These are phyloP conservation scores for Thymus mandschuricus DNA, from an alignment of 257 asterid genomes.

Conservation along the genomic window DNA sequence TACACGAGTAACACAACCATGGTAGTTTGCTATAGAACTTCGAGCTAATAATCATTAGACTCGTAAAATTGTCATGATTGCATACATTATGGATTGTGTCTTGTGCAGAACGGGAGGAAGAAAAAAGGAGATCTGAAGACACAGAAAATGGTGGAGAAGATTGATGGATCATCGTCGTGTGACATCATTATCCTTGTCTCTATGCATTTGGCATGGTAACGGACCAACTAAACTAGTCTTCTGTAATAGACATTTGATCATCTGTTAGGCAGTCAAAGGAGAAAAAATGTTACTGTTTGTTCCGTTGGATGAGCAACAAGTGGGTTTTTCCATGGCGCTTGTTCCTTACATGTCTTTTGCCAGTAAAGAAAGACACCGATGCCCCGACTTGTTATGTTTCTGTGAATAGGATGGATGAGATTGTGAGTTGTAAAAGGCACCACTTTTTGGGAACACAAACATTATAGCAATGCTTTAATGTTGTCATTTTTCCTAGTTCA, in stretches of 20 bases:
- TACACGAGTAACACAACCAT: neutral
- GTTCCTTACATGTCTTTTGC: too few species aligned
- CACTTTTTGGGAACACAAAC: neutral
- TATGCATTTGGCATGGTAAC: neutral
- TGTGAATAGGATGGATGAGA: too few species aligned
- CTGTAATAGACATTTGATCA: neutral
- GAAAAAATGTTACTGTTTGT: neutral
- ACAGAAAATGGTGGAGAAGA: constrained; percentile 43
- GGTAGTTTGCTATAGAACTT: neutral
- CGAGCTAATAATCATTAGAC: constrained; percentile 11
- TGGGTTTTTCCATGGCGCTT: neutral
- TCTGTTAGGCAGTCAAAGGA: neutral
- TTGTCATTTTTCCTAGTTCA: too few species aligned
- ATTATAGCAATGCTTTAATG: neutral
- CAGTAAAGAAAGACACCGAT: too few species aligned
- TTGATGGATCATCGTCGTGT: constrained; percentile 22
- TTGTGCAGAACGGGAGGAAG: constrained; percentile 58
- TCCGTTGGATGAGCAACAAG: neutral
- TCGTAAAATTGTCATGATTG: neutral
- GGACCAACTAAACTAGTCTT: neutral
- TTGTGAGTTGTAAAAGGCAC: neutral
- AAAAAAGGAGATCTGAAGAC: constrained; percentile 44
- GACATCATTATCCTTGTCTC: neutral
- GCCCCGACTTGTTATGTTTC: too few species aligned
- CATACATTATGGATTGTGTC: constrained; percentile 15